Base-by-base conservation (phyloP, 2,329 filamentous ascomycete genomes). In the Monilinia fructigena region DNA sequence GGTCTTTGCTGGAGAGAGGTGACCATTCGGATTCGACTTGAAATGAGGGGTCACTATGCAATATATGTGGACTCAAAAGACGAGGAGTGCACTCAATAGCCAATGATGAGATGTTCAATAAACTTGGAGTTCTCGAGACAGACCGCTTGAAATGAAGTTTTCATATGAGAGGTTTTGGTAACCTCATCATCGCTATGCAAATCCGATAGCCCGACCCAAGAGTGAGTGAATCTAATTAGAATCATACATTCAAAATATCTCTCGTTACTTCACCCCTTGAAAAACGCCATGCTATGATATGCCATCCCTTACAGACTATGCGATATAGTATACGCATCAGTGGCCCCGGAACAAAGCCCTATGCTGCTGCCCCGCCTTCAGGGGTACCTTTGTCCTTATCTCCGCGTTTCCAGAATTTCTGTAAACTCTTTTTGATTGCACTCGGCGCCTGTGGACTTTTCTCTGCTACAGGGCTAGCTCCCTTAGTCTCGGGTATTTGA, bases 361-460 rank as follows among this genome's bases (percentile, higher is more conserved):
- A 61, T 26, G 45, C 31, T n/a, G 28, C 45, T 35, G 58, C 7
- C 31, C 58, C 45, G 26, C 45, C 58, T 11, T 61, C 58, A 26
- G 45, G 31, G 2, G n/a, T 12, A 2, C 12, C 31, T 50, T 50
- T 61, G 35, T 18, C 14, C 47, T 61, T 61, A 12, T 61, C 58
- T 26, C 58, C 58, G 45, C 58, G 58, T 61, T 61, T 61, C 58
- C 58, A 61, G 8, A 61, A 50, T 12, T 50, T 61, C 26, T 61
- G 45, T 38, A 61, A 7, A 18, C 58, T 45, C 47, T 61, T 61
- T 26, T 50, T 61, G 16, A 61, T 61, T 20, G 45, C 28, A 26
- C 11, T 12, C 18, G 45, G 58, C 14, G 45, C 40, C 55, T 52
- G 68, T 20, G 45, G 58, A 53, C 47, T 69, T 42, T 60, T 67